Conservation (phyloP, 2,329 filamentous ascomycete genomes). For the Sordariomycetes sp. region DNA sequence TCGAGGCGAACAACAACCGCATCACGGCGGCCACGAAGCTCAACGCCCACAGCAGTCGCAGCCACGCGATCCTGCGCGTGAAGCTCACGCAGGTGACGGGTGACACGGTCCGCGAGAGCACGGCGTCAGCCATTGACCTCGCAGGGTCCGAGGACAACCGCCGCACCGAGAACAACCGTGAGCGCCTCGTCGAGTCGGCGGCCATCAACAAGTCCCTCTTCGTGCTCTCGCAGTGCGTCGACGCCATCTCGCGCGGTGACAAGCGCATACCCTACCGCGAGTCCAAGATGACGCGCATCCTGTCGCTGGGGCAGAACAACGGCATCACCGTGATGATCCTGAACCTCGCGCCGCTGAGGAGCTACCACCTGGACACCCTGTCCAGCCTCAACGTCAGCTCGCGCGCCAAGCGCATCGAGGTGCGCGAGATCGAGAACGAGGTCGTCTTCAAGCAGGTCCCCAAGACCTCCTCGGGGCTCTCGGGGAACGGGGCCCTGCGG, state of each 20-base stretch:
- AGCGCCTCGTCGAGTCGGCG: conserved; percentile 85
- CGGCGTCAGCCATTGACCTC: conserved; percentile 85
- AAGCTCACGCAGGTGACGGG: conserved; percentile 71
- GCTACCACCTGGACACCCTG: conserved; percentile 87
- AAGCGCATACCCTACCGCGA: conserved; percentile 84
- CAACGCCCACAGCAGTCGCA: conserved; percentile 82
- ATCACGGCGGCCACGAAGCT: conserved; percentile 86
- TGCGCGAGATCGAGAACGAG: conserved; percentile 91
- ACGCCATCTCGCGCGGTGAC: conserved; percentile 71
- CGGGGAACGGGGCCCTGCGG: conserved; percentile 35
- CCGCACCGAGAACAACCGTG: conserved; percentile 85
- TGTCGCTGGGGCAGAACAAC: conserved; percentile 88
- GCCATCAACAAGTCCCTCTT: conserved; percentile 98
- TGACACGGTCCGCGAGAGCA: conserved; percentile 62
- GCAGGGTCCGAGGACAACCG: conserved; percentile 94
- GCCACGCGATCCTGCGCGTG: conserved; percentile 83
- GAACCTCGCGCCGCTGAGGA: conserved; percentile 82
- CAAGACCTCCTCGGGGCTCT: conserved; percentile 32
- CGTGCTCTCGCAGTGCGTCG: conserved; percentile 87
- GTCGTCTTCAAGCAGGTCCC: conserved; percentile 73
- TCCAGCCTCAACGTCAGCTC: conserved; percentile 94
- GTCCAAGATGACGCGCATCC: conserved; percentile 93
- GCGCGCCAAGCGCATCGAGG: conserved; percentile 89
- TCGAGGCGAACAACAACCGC: conserved; percentile 83
- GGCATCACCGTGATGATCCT: conserved; percentile 95